Percentiles rank a stretch among this genome's conserved stretches.
Conservation (phyloP, 2,329 filamentous ascomycete species). For the Cordyceps fumosorosea region DNA sequence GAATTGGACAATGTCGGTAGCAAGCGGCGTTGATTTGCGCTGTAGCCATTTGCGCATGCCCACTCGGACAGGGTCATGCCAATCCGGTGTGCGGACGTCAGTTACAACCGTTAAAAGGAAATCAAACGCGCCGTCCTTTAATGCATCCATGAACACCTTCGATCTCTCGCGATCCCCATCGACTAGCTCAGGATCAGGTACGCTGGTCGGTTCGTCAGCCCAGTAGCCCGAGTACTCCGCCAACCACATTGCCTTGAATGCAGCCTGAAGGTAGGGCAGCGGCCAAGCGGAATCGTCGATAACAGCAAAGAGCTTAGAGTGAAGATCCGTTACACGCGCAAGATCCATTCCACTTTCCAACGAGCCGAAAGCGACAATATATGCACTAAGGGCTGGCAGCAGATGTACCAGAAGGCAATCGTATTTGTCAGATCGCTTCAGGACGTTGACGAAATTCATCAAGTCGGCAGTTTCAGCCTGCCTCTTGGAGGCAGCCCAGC, state of each 20-base stretch:
- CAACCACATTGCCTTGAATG: conserved; percentile 78
- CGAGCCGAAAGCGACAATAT: conserved; percentile 72
- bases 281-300: conserved; percentile 65
- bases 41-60: conserved; percentile 79
- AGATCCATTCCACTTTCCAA: conserved; percentile 64
- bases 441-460: conserved; percentile 57
- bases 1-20: conserved; percentile 61
- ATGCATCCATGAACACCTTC: conserved; percentile 59
- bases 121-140: conserved; percentile 88
- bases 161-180: conserved; percentile 63
- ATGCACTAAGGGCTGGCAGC: conserved; percentile 70
- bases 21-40: conserved; percentile 66
- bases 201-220: conserved; percentile 61
- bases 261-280: conserved; percentile 69
- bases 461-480: conserved; percentile 69
- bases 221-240: conserved; percentile 91
- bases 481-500: conserved; percentile 69
- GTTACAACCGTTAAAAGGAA: conserved; percentile 81
- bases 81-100: conserved; percentile 72
- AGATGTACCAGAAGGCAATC: conserved; percentile 72
- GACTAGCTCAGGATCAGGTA: conserved; percentile 57
- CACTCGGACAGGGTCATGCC: conserved; percentile 80
- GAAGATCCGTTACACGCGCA: conserved; percentile 62
- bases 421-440: conserved; percentile 70
- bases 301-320: conserved; percentile 59